Evolutionary conservation across 176 grass and related monocot species (phyloP), one percentile per base, ranked within the genome.

Genomic region (Pontederia crassipes): DNA sequence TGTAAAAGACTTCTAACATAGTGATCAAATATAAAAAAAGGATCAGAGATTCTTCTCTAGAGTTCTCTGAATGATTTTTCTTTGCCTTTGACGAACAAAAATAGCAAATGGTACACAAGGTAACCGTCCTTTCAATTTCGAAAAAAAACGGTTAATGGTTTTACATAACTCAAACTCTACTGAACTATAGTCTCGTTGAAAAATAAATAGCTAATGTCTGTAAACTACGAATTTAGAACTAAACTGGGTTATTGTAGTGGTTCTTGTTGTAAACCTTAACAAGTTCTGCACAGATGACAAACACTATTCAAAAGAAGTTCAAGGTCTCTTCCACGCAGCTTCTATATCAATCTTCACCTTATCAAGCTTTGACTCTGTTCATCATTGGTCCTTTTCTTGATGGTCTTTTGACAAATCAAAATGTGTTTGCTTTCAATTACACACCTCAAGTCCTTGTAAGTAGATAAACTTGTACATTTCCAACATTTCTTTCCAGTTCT

Each of bases 291-390:
- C 51, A 74, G 71, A 74, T 74, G 71, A 74, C 71, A 15, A 74
- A 74, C 50, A 74, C 71, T 29, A 74, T 74, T 55, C 71, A 74
- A 52, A 74, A 74, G 51, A 74, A 74, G 60, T 74, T 74, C 54
- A 74, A 74, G 51, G 71, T 74, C 28, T 64, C 71, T 56, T 74
- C 71, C 14, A 74, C 71, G 3, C 71, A 74, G 15, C 59, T 74
- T 54, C 40, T 74, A 28, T 74, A 74, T 40, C 71, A 74, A 28
- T 64, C 71, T 48, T 54, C 49, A 27, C 71, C 60, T 48, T 74
- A 74, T 28, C 71, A 74, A 57, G 59, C 71, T 8, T 56, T 74
- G 55, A 74, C 59, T 40, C 59, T 74, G 35, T 64, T 74, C 4
- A 18, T 74, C 18, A 48, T 17, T 48, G 71, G 71, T 64, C 71